phyloP scores from a whole-genome alignment of 202 grass and related monocot species.

The Schoenoplectus triqueter region DNA sequence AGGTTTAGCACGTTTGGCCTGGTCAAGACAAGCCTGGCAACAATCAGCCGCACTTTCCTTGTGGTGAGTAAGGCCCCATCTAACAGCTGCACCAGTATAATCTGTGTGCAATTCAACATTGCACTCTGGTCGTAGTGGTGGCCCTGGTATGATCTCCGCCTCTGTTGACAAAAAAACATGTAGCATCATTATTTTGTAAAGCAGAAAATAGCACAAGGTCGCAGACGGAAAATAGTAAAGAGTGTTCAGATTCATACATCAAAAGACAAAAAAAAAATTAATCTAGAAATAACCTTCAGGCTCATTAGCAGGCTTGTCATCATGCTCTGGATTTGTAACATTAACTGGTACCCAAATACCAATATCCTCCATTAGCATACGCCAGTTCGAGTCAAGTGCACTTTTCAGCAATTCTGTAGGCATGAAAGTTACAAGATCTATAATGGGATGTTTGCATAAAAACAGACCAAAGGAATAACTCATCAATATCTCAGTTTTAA shows the following conservation, averaged over 20 bases:
- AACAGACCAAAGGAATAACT: conserved; percentile 1
- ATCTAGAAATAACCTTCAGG: conserved; percentile 64
- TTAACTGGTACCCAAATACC: conserved; percentile 75
- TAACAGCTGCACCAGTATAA: conserved; percentile 80
- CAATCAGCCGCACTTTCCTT: conserved; percentile 91
- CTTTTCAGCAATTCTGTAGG: conserved; percentile 66
- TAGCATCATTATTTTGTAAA: neutral
- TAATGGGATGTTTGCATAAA: neutral
- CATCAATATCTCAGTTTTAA: neutral
- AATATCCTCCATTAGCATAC: conserved; percentile 66
- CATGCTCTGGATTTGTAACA: conserved; percentile 58
- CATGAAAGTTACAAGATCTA: conserved; percentile 31
- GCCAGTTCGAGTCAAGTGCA: conserved; percentile 67
- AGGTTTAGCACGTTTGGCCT: conserved; percentile 74
- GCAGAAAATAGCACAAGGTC: neutral
- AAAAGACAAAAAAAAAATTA: neutral
- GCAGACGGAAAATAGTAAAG: neutral
- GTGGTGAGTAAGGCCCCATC: conserved; percentile 94
- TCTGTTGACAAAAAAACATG: conserved; percentile 43
- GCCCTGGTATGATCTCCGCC: conserved; percentile 87
- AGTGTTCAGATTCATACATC: conserved; percentile 4
- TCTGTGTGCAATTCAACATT: conserved; percentile 79
- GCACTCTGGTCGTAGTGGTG: conserved; percentile 69
- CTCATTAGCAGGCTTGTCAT: conserved; percentile 88
- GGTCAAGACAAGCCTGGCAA: conserved; percentile 92